Evolutionary conservation across 192 early-diverging fungal species (phyloP), one percentile per base, ranked within the genome.

Genomic region (Spizellomyces punctatus): DNA sequence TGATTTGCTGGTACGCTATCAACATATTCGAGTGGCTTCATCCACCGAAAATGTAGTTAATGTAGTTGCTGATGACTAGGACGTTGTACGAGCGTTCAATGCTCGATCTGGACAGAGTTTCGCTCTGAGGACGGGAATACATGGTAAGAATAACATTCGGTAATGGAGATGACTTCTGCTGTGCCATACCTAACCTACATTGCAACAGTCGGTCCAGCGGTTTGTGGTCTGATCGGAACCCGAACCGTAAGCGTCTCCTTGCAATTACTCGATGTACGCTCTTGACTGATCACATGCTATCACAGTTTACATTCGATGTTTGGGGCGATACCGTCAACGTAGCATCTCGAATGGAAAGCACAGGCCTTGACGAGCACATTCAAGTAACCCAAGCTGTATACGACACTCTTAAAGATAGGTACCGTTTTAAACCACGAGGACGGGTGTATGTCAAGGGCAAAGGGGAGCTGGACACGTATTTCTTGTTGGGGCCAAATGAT

Each of bases 271-370:
- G 0, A 45, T 14, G 14, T 17, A 0, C 16, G 10, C 52, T 67
- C 50, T 14, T 19, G 1, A 45, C 60, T 63, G 5, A 46, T 10
- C 10, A n/a, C 2, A 43, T 56, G 5, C 50, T 52, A 7, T 17
- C 8, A 36, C 61, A 76, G 69, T 75, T 78, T 49, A 64, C 76
- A 19, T 78, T 64, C 17, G 76, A 78, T 56, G 54, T 81, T 19
- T 81, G 80, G 76, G 76, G 79, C 58, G 74, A 81, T 58, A 79
- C 79, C 14, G 72, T 71, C 54, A 79, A 75, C 45, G 69, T 76
- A 6, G 77, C 76, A 10, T 79, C 72, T 9, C 54, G 74, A 19
- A 79, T 81, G 77, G 77, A 80, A 54, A 67, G 64, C 5, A 77
- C 73, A 49, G 68, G 75, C 6, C 19, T 59, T 42, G 69, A 71